Evolutionary conservation across 75 land plant species (phyloP), one percentile per base, ranked within the genome.

Genomic region (Adiantum capillusveneris): DNA sequence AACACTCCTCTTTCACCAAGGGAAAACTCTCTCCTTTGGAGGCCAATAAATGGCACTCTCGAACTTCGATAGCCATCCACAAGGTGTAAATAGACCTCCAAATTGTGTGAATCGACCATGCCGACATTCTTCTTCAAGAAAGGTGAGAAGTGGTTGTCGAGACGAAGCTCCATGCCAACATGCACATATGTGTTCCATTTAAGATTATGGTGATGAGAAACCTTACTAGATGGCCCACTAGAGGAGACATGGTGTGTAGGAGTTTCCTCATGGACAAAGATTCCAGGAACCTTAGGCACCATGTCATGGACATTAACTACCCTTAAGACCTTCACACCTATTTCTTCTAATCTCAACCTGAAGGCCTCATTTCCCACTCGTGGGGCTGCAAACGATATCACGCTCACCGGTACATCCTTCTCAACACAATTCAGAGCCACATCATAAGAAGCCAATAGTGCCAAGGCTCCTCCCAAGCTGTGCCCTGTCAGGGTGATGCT

Each of bases 351-450:
- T 0, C 81, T 53, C 0, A 67, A 50, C 26, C 70, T 67, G 61
- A 88, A 84, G 0, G 53, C 73, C 22, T 41, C 14, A 64, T 88
- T 84, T 0, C 93, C 93, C 11, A 88, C 93, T 0, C 84, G 63
- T 9, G 93, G 93, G 7, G 85, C 85, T 0, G 83, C 93, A 62
- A 88, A 88, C 0, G 88, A 77, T 25, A 77, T 64, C 2, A 88
- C 93, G 0, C 85, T 70, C 5, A 79, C 50, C 19, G 83, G 85
- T 6, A 78, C 74, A n/a, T 46, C 50, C 50, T 46, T 21, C 17
- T 46, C 53, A 41, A 28, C 59, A 0, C 64, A 62, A 29, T 64
- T 50, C 6, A 44, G n/a, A n/a, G 67, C 79, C 1, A 69, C 64
- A 16, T 83, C 86, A 63, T 79, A 70, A 2, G 86, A 82, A 24